Evolutionary conservation across 2,329 filamentous ascomycete species (phyloP).

Genomic region (Aureobasidium lini): DNA sequence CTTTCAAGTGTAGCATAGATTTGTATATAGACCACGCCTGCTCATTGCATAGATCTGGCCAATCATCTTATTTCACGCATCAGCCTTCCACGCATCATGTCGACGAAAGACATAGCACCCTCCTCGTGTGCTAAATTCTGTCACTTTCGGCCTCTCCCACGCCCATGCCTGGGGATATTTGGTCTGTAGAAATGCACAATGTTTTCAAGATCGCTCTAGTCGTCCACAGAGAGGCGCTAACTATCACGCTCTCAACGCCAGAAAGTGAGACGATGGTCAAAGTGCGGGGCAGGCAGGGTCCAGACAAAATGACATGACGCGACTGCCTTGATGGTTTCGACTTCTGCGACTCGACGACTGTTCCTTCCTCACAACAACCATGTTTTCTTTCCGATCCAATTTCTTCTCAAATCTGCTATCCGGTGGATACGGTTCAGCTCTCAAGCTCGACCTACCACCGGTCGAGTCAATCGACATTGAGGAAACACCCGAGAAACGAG

Average conservation of each 20-base stretch:
- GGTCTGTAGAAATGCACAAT: too few species aligned
- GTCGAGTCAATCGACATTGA: constrained; percentile 75
- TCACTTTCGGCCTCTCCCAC: too few species aligned
- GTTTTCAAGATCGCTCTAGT: too few species aligned
- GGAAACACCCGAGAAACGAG: constrained; percentile 67
- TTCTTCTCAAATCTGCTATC: constrained; percentile 7
- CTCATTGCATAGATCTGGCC: not conserved
- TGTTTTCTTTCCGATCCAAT: constrained; percentile 17
- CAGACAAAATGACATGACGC: constrained; percentile 8
- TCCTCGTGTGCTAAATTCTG: too few species aligned
- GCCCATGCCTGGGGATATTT: too few species aligned
- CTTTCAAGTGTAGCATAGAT: constrained; percentile 40
- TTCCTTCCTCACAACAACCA: not conserved
- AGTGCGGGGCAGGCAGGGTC: constrained; percentile 13
- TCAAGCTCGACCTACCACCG: constrained; percentile 48
- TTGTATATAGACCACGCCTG: not conserved
- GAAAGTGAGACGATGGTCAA: not conserved
- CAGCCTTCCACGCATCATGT: not conserved
- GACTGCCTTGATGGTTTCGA: constrained; percentile 7
- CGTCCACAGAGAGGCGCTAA: too few species aligned
- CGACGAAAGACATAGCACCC: too few species aligned
- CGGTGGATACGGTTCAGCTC: not conserved
- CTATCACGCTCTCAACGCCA: too few species aligned
- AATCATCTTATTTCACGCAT: not conserved
- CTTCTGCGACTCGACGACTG: not conserved